Conservation (phyloP, 371 early-diverging fungal species). For the Mycotypha africana region DNA sequence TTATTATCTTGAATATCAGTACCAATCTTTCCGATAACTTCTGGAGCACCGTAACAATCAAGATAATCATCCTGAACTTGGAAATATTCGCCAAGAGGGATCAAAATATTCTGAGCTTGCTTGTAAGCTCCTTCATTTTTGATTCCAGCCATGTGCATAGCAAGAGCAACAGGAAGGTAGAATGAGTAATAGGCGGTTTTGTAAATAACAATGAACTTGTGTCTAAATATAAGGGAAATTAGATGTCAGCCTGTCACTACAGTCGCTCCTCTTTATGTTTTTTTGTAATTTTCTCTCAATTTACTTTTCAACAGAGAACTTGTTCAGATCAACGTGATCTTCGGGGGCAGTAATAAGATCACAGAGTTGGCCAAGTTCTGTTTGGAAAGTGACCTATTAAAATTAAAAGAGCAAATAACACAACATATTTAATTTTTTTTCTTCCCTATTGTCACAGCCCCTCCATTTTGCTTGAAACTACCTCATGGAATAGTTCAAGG, state of each 20-base stretch:
- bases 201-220: slow-evolving; percentile 91
- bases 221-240: slow-evolving; percentile 35
- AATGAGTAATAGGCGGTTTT: slow-evolving; percentile 99
- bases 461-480: slow-evolving; percentile 16
- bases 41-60: slow-evolving; percentile 90
- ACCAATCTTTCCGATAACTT: slow-evolving; percentile 94
- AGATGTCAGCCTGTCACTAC: no score
- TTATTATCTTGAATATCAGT: slow-evolving; percentile 99
- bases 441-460: no score
- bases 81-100: slow-evolving; percentile 96
- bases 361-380: slow-evolving; percentile 95
- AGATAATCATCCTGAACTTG: slow-evolving; percentile 97
- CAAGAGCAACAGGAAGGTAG: slow-evolving; percentile 95
- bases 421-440: no score
- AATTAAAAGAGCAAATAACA: background rate
- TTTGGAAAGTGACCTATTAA: slow-evolving; percentile 79
- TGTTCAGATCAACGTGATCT: slow-evolving; percentile 81
- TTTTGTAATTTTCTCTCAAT: no score
- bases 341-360: slow-evolving; percentile 97
- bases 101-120: slow-evolving; percentile 77
- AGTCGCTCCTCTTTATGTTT: no score
- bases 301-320: slow-evolving; percentile 86
- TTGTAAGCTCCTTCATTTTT: slow-evolving; percentile 70
- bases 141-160: slow-evolving; percentile 84
- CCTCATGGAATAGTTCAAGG: slow-evolving; percentile 91